Evolutionary conservation across 306 rosid species (phyloP).

Genomic region (Ziziphus jujuba): DNA sequence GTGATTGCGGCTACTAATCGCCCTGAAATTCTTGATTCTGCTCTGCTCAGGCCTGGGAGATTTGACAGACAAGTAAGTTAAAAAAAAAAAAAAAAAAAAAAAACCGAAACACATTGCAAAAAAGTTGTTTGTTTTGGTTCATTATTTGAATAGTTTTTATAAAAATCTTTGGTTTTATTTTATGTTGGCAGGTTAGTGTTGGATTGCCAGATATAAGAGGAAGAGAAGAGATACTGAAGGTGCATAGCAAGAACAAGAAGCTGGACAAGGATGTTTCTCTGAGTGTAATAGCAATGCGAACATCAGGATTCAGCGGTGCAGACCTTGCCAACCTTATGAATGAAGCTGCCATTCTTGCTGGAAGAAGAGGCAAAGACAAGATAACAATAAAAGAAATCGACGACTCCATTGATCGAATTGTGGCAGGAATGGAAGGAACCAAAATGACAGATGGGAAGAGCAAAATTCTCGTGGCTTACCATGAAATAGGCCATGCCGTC

Average conservation of each 20-base stretch:
- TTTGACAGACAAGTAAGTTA: conserved; percentile 68
- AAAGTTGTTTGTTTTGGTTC: background rate
- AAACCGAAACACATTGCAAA: background rate
- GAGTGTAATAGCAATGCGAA: conserved; percentile 60
- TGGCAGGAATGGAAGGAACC: conserved; percentile 88
- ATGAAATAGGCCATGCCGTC: conserved; percentile 81
- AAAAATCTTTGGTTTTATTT: background rate
- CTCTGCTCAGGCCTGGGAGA: conserved; percentile 78
- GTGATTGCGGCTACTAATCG: conserved; percentile 77
- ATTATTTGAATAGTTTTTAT: background rate
- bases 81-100: background rate
- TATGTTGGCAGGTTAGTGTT: conserved; percentile 49
- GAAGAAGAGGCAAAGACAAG: conserved; percentile 57
- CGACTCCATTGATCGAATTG: conserved; percentile 70
- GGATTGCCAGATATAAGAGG: conserved; percentile 77
- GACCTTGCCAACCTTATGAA: conserved; percentile 82
- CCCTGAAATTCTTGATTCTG: conserved; percentile 77
- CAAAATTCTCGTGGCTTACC: conserved; percentile 74
- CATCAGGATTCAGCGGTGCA: conserved; percentile 75
- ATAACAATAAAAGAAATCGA: conserved; percentile 62
- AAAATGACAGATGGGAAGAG: conserved; percentile 77
- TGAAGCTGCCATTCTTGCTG: conserved; percentile 85
- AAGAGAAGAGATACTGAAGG: conserved; percentile 72
- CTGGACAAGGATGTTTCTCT: conserved; percentile 58
- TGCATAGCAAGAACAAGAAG: conserved; percentile 74